phyloP scores from a whole-genome alignment of 2,329 filamentous ascomycete genomes.

The Calonectria hawksworthii region DNA sequence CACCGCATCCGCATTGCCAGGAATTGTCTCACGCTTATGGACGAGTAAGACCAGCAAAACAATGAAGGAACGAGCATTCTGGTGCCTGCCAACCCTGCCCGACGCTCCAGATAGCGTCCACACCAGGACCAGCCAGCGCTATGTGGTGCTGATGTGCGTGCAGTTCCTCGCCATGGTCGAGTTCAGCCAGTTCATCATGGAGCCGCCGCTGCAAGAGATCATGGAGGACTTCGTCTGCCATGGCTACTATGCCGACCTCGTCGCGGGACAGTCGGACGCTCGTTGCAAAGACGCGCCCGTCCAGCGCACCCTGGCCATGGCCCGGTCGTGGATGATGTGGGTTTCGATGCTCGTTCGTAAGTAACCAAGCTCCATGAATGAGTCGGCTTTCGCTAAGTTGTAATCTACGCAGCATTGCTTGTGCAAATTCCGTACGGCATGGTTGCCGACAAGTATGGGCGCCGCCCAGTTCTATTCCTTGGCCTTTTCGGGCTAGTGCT shows the following conservation, averaged over 20 bases:
- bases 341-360: conserved; percentile 62
- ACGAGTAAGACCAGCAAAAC: no score
- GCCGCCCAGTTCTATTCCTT: conserved; percentile 57
- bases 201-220: conserved; percentile 61
- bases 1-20: no score
- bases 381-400: not conserved
- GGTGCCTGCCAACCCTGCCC: no score
- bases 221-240: conserved; percentile 68
- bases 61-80: no score
- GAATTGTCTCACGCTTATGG: no score
- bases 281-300: conserved; percentile 64
- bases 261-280: conserved; percentile 53
- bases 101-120: no score
- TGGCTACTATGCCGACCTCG: conserved; percentile 57
- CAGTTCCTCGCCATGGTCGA: conserved; percentile 59
- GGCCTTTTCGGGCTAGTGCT: conserved; percentile 49
- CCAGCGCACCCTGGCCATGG: conserved; percentile 65
- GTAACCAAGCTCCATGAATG: conserved; percentile 25
- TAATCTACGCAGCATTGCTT: conserved; percentile 49
- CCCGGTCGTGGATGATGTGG: conserved; percentile 61
- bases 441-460: conserved; percentile 61
- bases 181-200: conserved; percentile 54
- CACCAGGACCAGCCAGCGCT: no score
- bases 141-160: conserved; percentile 45
- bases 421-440: conserved; percentile 61